Evolutionary conservation across 495 filamentous ascomycete genomes (phyloP), one percentile per base, ranked within the genome.

Genomic region (Hypoxylon crocopeplum): DNA sequence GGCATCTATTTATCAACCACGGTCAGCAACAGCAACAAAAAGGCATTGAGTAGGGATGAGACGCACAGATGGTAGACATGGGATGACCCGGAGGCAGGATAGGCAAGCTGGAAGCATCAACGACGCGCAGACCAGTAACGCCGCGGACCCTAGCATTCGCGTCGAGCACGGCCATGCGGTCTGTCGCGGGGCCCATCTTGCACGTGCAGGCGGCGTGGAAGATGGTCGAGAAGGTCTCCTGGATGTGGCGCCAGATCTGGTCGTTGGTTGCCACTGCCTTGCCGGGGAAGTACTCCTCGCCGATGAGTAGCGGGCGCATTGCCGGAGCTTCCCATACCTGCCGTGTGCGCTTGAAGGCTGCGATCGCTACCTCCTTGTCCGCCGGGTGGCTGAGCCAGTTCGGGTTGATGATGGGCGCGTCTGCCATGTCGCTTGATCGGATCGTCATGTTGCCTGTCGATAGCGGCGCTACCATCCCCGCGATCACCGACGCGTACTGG

Each of bases 371-470:
- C 36, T 82, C 82, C 8, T 68, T 58, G 54, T 88, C 86, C 0
- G 72, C 67, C 2, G 75, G 75, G n/a, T 84, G 72, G 25, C 65
- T 75, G 1, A 87, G 71, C 76, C 77, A 86, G 57, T 79, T 78
- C 0, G 79, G 80, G 37, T 82, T 74, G 56, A 88, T 77, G 24
- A 83, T 42, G 0, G 84, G 85, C 0, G 68, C 58, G 44, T 79
- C 73, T 0, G 57, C 39, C 0, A 74, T 80, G 55, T 79, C 69
- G 5, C 73, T 54, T 0, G 71, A 79, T 15, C 48, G 48, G 37
- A 85, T 77, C 1, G 77, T 81, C 12, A 88, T 73, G 44, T 72
- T 84, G 32, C 85, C 85, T 1, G 82, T 75, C 0, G 79, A 82
- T 0, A 72, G 49, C 0, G 81, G 77, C 1, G 82, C 66, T 0